Percentiles rank a stretch among this genome's conserved stretches.
Evolutionary conservation across 176 grass and related monocot species (phyloP).

Genomic region (Juncus effusus): DNA sequence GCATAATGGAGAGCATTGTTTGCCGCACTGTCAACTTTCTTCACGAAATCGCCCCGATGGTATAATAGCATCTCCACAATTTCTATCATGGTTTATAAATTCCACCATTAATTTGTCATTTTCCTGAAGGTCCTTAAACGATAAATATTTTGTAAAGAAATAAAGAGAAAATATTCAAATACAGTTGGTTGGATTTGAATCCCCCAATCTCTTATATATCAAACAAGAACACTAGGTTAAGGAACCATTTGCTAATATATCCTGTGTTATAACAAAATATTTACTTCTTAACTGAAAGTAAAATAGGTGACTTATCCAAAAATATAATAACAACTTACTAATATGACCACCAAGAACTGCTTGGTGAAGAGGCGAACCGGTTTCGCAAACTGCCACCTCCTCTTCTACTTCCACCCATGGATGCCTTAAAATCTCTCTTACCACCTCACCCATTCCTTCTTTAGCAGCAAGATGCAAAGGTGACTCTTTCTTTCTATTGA

Average conservation of each 20-base stretch:
- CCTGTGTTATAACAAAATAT: too few relatives aligned
- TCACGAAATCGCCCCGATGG: constrained; percentile 14
- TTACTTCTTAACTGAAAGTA: too few relatives aligned
- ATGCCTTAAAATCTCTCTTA: constrained; percentile 15
- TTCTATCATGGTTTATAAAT: constrained; percentile 17
- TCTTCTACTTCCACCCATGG: constrained; percentile 26
- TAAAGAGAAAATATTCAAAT: too few relatives aligned
- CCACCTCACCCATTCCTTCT: constrained; percentile 40
- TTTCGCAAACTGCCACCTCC: constrained; percentile 8
- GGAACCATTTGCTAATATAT: too few relatives aligned
- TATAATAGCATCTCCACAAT: constrained; percentile 52
- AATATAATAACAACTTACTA: constrained; percentile 21
- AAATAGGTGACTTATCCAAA: too few relatives aligned
- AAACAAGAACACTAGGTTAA: too few relatives aligned
- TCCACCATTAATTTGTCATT: too few relatives aligned
- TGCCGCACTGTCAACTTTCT: constrained; percentile 30
- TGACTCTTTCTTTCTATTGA: constrained; percentile 41
- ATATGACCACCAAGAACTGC: constrained; percentile 53
- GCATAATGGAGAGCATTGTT: constrained; percentile 70
- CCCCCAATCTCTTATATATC: too few relatives aligned
- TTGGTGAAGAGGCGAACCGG: constrained; percentile 50
- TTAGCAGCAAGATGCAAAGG: constrained; percentile 60
- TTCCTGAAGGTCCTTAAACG: too few relatives aligned
- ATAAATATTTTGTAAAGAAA: too few relatives aligned
- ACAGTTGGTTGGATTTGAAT: too few relatives aligned